Percentiles rank a stretch among this genome's conserved stretches.
phyloP scores from a whole-genome alignment of 129 eudicot genomes.

The Chrysanthemum makinoi region DNA sequence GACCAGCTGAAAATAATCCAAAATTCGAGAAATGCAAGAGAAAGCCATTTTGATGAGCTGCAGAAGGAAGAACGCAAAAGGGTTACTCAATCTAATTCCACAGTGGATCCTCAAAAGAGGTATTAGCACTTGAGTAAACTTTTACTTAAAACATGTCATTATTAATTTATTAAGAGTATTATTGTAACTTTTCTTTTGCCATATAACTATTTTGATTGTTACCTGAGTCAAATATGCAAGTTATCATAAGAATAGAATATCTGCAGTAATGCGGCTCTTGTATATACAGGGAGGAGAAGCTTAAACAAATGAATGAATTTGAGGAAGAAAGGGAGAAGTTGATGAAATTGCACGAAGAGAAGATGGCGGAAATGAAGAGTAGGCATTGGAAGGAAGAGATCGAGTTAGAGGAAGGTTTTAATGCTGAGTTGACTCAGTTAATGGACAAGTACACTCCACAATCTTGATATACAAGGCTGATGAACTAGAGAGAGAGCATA shows the following conservation, averaged over 20 bases:
- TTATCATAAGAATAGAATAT: not conserved
- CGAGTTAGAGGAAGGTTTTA: constrained; percentile 55
- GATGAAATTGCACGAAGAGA: constrained; percentile 37
- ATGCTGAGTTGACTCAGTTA: constrained; percentile 41
- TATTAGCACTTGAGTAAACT: constrained; percentile 4
- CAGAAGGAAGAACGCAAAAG: constrained; percentile 13
- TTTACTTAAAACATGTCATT: not conserved
- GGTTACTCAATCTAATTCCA: not conserved
- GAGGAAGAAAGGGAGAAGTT: constrained; percentile 30
- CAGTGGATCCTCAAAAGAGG: constrained; percentile 13
- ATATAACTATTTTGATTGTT: not conserved
- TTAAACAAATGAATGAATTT: constrained; percentile 29
- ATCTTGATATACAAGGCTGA: constrained; percentile 23
- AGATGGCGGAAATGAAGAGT: constrained; percentile 43
- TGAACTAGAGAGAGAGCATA: constrained; percentile 5
- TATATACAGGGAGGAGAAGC: constrained; percentile 23
- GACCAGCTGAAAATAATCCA: constrained; percentile 47
- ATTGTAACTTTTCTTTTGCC: too few species aligned
- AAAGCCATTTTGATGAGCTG: constrained; percentile 26
- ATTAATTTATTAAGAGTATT: too few species aligned
- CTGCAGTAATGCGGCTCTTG: constrained; percentile 1
- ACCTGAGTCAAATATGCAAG: not conserved
- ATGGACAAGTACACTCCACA: constrained; percentile 58
- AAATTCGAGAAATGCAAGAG: constrained; percentile 21
- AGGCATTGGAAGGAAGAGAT: constrained; percentile 49